These are phyloP conservation scores for Apostasia shenzhenica DNA, from an alignment of 106 monocot species.

Conservation along the genomic window DNA sequence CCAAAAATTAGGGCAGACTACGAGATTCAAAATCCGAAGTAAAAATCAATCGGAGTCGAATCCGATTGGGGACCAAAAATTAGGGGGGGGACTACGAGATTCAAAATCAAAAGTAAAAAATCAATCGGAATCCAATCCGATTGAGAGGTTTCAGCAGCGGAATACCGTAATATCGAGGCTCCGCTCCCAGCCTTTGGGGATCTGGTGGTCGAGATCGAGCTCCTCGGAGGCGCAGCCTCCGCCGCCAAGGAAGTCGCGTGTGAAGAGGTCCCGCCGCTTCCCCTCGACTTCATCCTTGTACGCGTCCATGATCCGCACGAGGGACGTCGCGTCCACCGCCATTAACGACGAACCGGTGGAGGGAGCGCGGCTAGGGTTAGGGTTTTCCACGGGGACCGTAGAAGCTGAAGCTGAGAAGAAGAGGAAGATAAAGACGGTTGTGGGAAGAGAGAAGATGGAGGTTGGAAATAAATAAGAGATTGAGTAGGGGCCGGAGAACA, in stretches of 20 bases:
- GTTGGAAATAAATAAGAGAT: too few relatives aligned
- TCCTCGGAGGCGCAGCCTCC: slow-evolving; percentile 15
- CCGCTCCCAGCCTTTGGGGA: slow-evolving; percentile 16
- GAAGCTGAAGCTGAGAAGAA: too few relatives aligned
- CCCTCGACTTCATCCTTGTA: slow-evolving; percentile 3
- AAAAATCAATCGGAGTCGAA: too few relatives aligned
- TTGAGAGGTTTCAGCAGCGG: background rate
- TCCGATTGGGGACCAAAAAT: background rate
- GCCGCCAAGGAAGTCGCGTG: slow-evolving; percentile 26
- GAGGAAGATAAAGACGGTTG: too few relatives aligned
- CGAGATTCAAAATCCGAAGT: too few relatives aligned
- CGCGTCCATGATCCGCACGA: slow-evolving; percentile 8
- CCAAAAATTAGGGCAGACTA: background rate
- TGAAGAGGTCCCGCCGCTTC: slow-evolving; percentile 10
- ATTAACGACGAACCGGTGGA: slow-evolving; percentile 1
- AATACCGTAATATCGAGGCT: slow-evolving; percentile 19
- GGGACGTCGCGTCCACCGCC: slow-evolving; percentile 30
- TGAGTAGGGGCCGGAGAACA: too few relatives aligned
- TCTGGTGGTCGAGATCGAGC: slow-evolving; percentile 24
- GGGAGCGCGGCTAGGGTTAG: background rate
- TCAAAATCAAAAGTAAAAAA: background rate
- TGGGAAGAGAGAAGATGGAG: too few relatives aligned
- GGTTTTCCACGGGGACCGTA: background rate
- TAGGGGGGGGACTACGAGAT: too few relatives aligned
- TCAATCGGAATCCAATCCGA: background rate